A percentile compares a stretch with the other conserved stretches of the same genome.
Evolutionary conservation across 768 basidiomycete species (phyloP).

Genomic region (Exidia glandulosa): DNA sequence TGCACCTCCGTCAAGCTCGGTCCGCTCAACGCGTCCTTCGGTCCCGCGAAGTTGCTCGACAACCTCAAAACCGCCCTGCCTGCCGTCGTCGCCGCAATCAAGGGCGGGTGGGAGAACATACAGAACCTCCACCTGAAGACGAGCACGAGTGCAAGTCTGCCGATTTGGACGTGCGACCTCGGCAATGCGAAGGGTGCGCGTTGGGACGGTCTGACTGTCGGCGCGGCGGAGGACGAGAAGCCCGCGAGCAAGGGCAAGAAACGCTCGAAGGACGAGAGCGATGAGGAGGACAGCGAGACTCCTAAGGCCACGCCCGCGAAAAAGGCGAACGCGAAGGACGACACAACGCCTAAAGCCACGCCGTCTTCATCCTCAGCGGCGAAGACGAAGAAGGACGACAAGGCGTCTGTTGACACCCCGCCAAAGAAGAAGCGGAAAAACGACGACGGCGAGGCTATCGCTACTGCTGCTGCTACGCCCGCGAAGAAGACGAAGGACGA

Average conservation of each 20-base stretch:
- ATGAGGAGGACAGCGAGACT: slow-evolving; percentile 6
- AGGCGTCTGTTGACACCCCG: background rate
- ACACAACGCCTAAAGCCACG: slow-evolving; percentile 8
- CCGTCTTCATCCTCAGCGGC: background rate
- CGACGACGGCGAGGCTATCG: background rate
- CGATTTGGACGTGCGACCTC: slow-evolving; percentile 81
- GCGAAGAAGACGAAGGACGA: slow-evolving; percentile 5
- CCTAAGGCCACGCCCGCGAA: slow-evolving; percentile 15
- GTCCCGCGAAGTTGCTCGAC: slow-evolving; percentile 57
- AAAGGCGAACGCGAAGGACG: slow-evolving; percentile 11
- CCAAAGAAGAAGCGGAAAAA: slow-evolving; percentile 10
- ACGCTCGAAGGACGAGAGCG: background rate
- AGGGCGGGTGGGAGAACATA: slow-evolving; percentile 82
- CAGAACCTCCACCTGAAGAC: slow-evolving; percentile 88
- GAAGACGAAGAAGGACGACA: slow-evolving; percentile 4
- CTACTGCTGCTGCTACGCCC: background rate
- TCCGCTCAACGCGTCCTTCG: slow-evolving; percentile 45
- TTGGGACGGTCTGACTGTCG: slow-evolving; percentile 39
- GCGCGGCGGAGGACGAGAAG: slow-evolving; percentile 18
- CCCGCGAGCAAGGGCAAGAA: slow-evolving; percentile 4
- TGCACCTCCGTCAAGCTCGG: slow-evolving; percentile 83
- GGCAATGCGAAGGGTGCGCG: slow-evolving; percentile 45
- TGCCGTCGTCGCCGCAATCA: slow-evolving; percentile 53
- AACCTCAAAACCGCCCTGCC: slow-evolving; percentile 78
- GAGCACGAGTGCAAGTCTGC: slow-evolving; percentile 69